These are phyloP conservation scores for Rhizopogon rudus DNA, from an alignment of 768 basidiomycete species.

Conservation along the genomic window DNA sequence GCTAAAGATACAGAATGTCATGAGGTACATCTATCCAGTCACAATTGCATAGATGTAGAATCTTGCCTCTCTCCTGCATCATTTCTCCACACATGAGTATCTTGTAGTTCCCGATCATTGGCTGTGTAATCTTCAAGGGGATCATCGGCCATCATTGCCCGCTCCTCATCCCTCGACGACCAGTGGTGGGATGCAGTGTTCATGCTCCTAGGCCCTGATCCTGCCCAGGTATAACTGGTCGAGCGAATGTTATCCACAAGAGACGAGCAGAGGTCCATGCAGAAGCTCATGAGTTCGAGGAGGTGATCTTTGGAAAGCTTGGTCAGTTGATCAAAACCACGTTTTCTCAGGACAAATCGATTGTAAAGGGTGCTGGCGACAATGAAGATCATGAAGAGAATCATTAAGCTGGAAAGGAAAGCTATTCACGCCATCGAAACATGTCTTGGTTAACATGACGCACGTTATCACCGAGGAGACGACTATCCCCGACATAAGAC, in stretches of 20 bases:
- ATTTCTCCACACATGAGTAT: not conserved
- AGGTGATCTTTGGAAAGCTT: constrained; percentile 38
- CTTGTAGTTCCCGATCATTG: constrained; percentile 2
- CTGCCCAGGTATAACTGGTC: constrained; percentile 13
- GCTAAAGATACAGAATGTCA: not conserved
- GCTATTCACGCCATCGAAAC: not conserved
- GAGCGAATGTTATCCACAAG: constrained; percentile 7
- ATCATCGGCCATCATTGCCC: constrained; percentile 18
- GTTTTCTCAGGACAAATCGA: constrained; percentile 65
- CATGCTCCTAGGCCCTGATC: constrained; percentile 6
- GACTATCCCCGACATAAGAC: constrained; percentile 47
- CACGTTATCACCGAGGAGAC: constrained; percentile 56
- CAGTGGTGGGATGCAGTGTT: constrained; percentile 26
- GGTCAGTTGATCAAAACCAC: constrained; percentile 72
- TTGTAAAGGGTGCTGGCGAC: constrained; percentile 72
- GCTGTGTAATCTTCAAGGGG: constrained; percentile 17
- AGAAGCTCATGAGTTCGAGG: constrained; percentile 18
- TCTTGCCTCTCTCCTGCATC: not conserved
- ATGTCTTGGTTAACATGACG: constrained; percentile 22
- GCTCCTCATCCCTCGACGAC: constrained; percentile 27
- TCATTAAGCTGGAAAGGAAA: constrained; percentile 38
- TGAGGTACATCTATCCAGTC: not conserved
- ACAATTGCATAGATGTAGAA: not conserved
- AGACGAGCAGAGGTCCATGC: constrained; percentile 13
- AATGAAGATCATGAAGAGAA: constrained; percentile 59